Conservation (phyloP, 305 asterid genomes). For the Fraxinus sp. region DNA sequence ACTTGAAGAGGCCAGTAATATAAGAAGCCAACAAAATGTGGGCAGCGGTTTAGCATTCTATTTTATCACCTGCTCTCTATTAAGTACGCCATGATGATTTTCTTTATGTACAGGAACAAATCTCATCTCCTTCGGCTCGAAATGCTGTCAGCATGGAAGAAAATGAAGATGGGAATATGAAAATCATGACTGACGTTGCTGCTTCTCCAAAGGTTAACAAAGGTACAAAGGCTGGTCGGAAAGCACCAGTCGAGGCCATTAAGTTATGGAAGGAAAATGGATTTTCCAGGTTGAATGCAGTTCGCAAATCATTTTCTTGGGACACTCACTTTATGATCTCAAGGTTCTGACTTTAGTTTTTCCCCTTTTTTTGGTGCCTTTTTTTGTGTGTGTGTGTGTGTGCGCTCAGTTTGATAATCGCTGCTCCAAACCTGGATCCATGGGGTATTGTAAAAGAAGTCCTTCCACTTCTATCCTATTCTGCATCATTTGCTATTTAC, state of each 20-base stretch:
- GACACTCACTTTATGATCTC: neutral
- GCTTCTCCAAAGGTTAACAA: constrained; percentile 47
- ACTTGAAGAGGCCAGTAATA: constrained; percentile 38
- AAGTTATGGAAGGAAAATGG: constrained; percentile 80
- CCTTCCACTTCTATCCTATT: constrained; percentile 70
- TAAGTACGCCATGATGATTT: neutral
- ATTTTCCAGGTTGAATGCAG: constrained; percentile 68
- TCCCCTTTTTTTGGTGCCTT: neutral
- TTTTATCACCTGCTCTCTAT: neutral
- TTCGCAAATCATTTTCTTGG: neutral
- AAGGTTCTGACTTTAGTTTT: constrained; percentile 19
- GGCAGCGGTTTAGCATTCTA: constrained; percentile 18
- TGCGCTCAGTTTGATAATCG: constrained; percentile 67
- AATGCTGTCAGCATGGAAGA: constrained; percentile 38
- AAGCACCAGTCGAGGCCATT: constrained; percentile 59
- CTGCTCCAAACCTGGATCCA: constrained; percentile 74
- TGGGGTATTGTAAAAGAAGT: constrained; percentile 75
- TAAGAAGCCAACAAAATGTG: constrained; percentile 39
- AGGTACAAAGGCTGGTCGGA: constrained; percentile 61
- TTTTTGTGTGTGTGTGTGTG: neutral
- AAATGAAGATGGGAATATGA: constrained; percentile 31
- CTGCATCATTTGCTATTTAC: constrained; percentile 86
- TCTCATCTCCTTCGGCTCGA: constrained; percentile 28
- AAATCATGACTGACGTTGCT: constrained; percentile 31
- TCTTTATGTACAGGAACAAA: constrained; percentile 45